phyloP scores from a whole-genome alignment of 352 stramenopile genomes.

The Phytophthora kernoviae region DNA sequence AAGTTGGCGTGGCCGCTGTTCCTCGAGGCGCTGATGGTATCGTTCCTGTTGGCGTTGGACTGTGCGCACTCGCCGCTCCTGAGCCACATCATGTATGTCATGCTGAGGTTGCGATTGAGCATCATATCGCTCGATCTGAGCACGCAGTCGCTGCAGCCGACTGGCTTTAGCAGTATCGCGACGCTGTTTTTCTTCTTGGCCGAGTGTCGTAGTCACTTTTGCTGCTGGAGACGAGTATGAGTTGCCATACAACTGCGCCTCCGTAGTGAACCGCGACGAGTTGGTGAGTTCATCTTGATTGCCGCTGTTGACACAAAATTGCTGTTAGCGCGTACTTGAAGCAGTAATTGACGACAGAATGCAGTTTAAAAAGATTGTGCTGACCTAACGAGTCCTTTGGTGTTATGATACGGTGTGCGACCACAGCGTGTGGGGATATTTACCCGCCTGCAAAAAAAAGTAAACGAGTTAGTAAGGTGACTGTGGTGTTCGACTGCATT shows the following conservation, averaged over 20 bases:
- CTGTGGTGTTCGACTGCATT: not conserved
- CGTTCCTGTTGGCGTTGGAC: constrained; percentile 46
- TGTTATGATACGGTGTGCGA: constrained; percentile 40
- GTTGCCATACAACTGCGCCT: constrained; percentile 48
- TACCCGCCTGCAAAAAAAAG: constrained; percentile 23
- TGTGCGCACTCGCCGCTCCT: constrained; percentile 45
- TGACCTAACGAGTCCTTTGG: constrained; percentile 40
- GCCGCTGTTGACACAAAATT: not conserved
- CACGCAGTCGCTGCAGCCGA: constrained; percentile 47
- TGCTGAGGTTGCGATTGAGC: constrained; percentile 27
- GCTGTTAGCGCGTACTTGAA: not conserved
- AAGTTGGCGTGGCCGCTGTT: constrained; percentile 25
- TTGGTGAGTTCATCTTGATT: constrained; percentile 12
- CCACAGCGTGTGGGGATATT: constrained; percentile 51
- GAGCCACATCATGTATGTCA: constrained; percentile 27
- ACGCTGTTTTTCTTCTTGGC: constrained; percentile 57
- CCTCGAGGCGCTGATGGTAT: constrained; percentile 45
- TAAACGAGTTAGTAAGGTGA: constrained; percentile 1
- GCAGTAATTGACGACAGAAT: not conserved
- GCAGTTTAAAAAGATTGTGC: not conserved
- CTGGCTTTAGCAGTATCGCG: constrained; percentile 36
- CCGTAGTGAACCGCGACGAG: constrained; percentile 37
- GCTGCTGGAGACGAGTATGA: constrained; percentile 2
- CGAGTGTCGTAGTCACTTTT: constrained; percentile 32
- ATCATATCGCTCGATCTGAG: constrained; percentile 45